Conservation (phyloP, 129 eudicot genomes). For the Artemisia tridentata region DNA sequence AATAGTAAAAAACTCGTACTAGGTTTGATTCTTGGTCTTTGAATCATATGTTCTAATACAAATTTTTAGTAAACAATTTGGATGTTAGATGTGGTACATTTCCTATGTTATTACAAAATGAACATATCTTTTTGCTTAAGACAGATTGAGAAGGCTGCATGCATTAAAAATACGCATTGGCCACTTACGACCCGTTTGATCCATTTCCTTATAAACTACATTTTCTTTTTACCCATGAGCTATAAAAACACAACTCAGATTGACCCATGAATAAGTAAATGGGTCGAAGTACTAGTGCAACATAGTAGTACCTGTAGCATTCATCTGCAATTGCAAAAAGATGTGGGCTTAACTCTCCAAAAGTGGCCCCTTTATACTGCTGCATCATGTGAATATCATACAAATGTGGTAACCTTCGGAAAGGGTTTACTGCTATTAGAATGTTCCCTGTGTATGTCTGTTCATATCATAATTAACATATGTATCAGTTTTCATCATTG, state of each 20-base stretch:
- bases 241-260: background rate
- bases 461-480: slow-evolving; percentile 17
- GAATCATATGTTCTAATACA: background rate
- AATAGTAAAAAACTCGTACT: background rate
- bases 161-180: background rate
- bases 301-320: slow-evolving; percentile 71
- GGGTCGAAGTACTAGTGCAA: background rate
- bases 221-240: background rate
- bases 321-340: slow-evolving; percentile 90
- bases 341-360: slow-evolving; percentile 91
- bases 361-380: slow-evolving; percentile 87
- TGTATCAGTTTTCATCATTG: slow-evolving; percentile 15
- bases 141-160: background rate
- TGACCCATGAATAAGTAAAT: background rate
- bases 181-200: background rate
- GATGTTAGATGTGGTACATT: background rate
- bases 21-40: background rate
- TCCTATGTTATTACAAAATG: background rate
- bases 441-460: slow-evolving; percentile 97
- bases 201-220: background rate
- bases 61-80: background rate
- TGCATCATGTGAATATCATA: slow-evolving; percentile 91
- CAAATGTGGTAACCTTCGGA: slow-evolving; percentile 80
- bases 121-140: background rate
- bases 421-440: slow-evolving; percentile 87